Conservation (phyloP, 208 protist species). For the Leishmania turanica region DNA sequence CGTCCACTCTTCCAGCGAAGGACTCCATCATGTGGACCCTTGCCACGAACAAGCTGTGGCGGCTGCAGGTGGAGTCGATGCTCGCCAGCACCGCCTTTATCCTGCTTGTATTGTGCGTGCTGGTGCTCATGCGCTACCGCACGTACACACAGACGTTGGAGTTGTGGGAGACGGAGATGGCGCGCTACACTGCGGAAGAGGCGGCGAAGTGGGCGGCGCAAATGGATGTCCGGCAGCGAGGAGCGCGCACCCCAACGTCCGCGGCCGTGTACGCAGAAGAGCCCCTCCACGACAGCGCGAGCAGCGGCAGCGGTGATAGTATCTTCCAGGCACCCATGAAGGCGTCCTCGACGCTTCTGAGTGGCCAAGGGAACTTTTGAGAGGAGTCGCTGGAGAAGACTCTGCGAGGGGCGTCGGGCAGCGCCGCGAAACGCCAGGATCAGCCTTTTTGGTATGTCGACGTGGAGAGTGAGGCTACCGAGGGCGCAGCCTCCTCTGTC, state of each 20-base stretch:
- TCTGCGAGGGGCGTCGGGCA: neutral
- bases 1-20: neutral
- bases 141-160: constrained; percentile 8
- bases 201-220: neutral
- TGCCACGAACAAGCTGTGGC: constrained; percentile 1
- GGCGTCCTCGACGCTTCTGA: neutral
- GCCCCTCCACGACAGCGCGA: neutral
- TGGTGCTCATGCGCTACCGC: neutral
- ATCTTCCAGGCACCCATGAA: neutral
- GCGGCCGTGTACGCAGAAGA: neutral
- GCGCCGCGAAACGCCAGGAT: neutral
- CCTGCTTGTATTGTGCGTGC: neutral
- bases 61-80: constrained; percentile 8
- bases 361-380: neutral
- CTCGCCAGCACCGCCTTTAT: neutral
- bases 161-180: constrained; percentile 7
- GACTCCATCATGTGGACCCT: constrained; percentile 15
- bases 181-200: neutral
- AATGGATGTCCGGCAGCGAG: neutral
- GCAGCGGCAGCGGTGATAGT: neutral
- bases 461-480: neutral
- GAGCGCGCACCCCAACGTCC: neutral
- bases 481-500: neutral
- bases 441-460: neutral
- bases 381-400: neutral